These are phyloP conservation scores for Ascochyta lentis DNA, from an alignment of 2,329 filamentous ascomycete genomes.

Conservation along the genomic window DNA sequence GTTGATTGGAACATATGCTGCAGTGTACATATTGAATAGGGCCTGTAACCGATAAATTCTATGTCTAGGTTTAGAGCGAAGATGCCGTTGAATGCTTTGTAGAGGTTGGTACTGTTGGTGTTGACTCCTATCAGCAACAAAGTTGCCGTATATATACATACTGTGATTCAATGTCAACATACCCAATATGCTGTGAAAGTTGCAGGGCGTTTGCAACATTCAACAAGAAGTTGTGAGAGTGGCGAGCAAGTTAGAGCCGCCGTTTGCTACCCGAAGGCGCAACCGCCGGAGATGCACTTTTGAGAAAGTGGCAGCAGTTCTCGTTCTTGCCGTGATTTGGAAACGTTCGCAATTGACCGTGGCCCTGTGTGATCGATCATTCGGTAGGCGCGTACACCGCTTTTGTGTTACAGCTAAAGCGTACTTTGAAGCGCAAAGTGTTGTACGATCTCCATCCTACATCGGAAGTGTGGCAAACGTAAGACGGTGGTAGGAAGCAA, in stretches of 20 bases:
- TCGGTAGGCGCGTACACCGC: neutral
- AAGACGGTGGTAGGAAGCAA: neutral
- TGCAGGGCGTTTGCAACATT: neutral
- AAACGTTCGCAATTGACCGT: neutral
- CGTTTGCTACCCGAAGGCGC: neutral
- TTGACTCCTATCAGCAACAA: neutral
- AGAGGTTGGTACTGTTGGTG: neutral
- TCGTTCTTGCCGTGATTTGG: neutral
- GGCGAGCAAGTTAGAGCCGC: neutral
- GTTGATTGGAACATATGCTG: neutral
- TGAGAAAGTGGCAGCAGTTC: neutral
- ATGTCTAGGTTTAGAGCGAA: neutral
- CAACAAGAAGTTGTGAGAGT: neutral
- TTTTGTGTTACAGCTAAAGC: neutral
- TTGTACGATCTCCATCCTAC: neutral
- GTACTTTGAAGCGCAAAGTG: neutral
- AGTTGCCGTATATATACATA: neutral
- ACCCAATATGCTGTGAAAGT: neutral
- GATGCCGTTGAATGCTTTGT: neutral
- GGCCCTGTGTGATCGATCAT: neutral
- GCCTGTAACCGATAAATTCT: constrained; percentile 1
- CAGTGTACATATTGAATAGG: neutral
- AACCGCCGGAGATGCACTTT: neutral
- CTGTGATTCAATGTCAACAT: constrained; percentile 1
- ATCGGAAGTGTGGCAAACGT: neutral